These are phyloP conservation scores for Tricholoma sp. DNA, from an alignment of 768 basidiomycete species.

Conservation along the genomic window DNA sequence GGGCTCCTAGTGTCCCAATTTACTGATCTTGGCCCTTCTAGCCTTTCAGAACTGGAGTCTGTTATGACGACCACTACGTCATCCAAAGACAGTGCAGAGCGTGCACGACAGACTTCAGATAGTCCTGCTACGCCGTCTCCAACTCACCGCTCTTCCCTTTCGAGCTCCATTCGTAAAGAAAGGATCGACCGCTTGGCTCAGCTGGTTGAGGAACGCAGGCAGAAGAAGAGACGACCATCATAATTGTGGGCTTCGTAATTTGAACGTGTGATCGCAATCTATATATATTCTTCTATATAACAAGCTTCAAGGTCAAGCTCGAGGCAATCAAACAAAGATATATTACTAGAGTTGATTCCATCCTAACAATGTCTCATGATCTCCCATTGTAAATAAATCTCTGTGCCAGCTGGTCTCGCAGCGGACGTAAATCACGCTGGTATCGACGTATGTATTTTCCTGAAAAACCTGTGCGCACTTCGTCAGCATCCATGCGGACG, in stretches of 20 bases:
- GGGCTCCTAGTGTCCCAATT: background rate
- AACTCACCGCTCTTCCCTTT: constrained; percentile 14
- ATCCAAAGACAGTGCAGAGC: background rate
- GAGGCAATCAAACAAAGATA: background rate
- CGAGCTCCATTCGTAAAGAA: constrained; percentile 25
- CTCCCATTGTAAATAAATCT: background rate
- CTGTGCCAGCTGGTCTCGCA: background rate
- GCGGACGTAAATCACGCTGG: constrained; percentile 4
- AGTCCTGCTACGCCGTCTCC: constrained; percentile 4
- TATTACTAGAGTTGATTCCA: background rate
- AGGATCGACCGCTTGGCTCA: constrained; percentile 28
- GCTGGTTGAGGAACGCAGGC: constrained; percentile 23
- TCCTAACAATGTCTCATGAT: background rate
- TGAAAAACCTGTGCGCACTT: constrained; percentile 10
- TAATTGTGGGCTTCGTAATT: no score
- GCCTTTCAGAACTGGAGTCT: background rate
- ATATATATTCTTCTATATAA: no score
- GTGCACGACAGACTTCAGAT: constrained; percentile 17
- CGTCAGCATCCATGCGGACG: constrained; percentile 11
- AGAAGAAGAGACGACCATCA: constrained; percentile 4
- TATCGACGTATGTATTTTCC: constrained; percentile 9
- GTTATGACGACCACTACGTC: background rate
- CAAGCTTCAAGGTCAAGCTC: no score
- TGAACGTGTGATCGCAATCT: background rate
- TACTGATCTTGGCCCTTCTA: background rate